Conservation (phyloP, 176 grass and related monocot species). For the Triticum aestivum region IWGSC_CS_RefSeq_v2.1 NC_057808.1:464123009-464123508, state of each 20-base stretch:
- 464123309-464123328: neutral
- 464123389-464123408: neutral
- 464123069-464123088: neutral
- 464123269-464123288: neutral
- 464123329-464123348: neutral
- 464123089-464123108: neutral
- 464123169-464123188: neutral
- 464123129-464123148: neutral
- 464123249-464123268: neutral
- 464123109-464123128: neutral
- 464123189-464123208: neutral
- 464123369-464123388: neutral
- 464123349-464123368: neutral
- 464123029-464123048: neutral
- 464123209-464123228: neutral
- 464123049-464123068: neutral
- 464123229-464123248: neutral
- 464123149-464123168: neutral
- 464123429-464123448: neutral
- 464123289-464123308: neutral
- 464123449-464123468: neutral
- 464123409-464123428: neutral
- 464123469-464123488: neutral
- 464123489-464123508: neutral
- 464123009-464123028: neutral